Evolutionary conservation across 495 filamentous ascomycete species (phyloP), one percentile per base, ranked within the genome.

Genomic region (Penicillium steckii): DNA sequence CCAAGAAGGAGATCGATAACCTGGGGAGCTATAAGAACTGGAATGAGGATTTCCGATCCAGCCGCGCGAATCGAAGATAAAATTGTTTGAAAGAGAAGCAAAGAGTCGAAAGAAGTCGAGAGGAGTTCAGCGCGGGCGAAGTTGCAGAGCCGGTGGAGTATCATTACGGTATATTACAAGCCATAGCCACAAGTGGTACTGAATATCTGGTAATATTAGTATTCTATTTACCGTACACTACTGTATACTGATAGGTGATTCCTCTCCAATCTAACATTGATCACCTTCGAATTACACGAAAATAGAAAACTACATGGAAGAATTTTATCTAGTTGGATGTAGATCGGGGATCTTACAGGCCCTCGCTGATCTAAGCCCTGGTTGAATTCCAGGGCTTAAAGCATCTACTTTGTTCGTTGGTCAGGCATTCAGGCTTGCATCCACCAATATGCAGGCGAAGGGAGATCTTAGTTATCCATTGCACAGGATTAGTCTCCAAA

Each of bases 371-470:
- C 18, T 8, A 32, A 1, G 9, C 10, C 15, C 33, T 3, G 33
- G 49, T 59, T 43, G 47, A 44, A 48, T 54, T 2, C 42, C 13
- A 48, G 40, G 29, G 56, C 53, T 53, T 50, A 46, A 62, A 38
- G 27, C 38, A 37, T 35, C 29, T 25, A 44, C 15, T 44, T 37
- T 33, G 38, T 26, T 32, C 24, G 25, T 10, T 4, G 44, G 46
- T 64, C 55, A 64, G 61, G 58, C 61, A 59, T 37, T 38, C 37
- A 52, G 58, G 55, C 55, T 59, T 59, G 58, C 58, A 61, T 56
- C 24, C 37, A 46, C 18, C 24, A 38, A 37, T 44, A 48, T 52
- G 55, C 50, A 53, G 27, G 29, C 24, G 37, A 22, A 41, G 21
- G 38, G 18, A 1, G 17, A 41, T 22, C 18, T 41, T 41, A 41